Conservation (phyloP, 2,329 filamentous ascomycete species). For the Dactylonectria macrodidyma region DNA sequence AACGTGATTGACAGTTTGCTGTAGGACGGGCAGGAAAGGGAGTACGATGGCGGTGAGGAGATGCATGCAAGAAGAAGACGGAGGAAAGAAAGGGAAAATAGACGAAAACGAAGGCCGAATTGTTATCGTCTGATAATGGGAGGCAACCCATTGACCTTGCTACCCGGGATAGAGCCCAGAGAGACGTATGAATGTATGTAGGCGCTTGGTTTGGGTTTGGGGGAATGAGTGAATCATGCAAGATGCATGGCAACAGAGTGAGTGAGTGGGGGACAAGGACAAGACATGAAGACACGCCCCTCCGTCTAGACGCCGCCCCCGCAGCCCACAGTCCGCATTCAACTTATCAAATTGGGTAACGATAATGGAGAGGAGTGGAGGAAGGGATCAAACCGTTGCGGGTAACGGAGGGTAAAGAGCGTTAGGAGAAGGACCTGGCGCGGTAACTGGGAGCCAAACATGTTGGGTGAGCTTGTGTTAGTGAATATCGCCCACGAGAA, state of each 20-base stretch:
- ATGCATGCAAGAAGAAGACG: conserved; percentile 18
- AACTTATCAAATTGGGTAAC: background rate
- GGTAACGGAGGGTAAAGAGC: conserved; percentile 22
- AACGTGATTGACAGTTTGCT: conserved; percentile 22
- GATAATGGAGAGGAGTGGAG: conserved; percentile 15
- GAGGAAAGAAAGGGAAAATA: conserved; percentile 7
- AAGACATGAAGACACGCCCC: background rate
- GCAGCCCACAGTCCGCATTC: background rate
- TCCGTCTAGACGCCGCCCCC: background rate
- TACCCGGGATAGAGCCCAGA: conserved; percentile 1
- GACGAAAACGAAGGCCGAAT: conserved; percentile 40
- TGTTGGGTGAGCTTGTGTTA: conserved; percentile 28
- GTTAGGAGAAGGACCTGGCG: background rate
- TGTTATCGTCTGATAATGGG: conserved; percentile 44
- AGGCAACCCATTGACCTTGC: conserved; percentile 39
- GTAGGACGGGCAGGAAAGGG: background rate
- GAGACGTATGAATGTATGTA: conserved; percentile 7
- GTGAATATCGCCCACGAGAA: conserved; percentile 25
- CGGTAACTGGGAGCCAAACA: conserved; percentile 23
- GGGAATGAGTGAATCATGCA: conserved; percentile 30
- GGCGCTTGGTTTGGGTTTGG: conserved; percentile 8
- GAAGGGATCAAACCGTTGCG: conserved; percentile 23
- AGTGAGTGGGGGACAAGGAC: conserved; percentile 2
- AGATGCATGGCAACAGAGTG: conserved; percentile 27
- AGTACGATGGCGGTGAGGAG: conserved; percentile 29